These are phyloP conservation scores for Diaporthe eres DNA, from an alignment of 2,329 filamentous ascomycete species.

Conservation along the genomic window DNA sequence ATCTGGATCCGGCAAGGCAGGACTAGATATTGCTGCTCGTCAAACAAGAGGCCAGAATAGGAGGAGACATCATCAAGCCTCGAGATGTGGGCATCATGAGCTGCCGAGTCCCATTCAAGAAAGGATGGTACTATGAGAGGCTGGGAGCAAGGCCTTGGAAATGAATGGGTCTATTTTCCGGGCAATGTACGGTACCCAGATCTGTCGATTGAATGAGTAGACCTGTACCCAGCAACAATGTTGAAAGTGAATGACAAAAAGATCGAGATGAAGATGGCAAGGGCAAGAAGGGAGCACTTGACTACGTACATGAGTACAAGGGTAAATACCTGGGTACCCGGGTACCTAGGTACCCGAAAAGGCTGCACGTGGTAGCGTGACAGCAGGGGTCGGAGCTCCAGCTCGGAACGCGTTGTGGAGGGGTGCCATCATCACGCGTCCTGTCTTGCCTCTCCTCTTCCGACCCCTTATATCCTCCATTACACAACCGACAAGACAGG, in stretches of 20 bases:
- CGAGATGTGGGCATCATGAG: background rate
- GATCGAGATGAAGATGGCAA: background rate
- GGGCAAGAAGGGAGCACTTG: background rate
- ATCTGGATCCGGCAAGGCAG: slow-evolving; percentile 48
- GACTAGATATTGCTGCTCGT: slow-evolving; percentile 32
- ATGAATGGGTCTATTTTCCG: background rate
- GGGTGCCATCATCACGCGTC: background rate
- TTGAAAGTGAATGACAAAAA: background rate
- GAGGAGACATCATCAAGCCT: background rate
- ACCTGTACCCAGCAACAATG: background rate
- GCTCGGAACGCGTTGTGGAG: background rate
- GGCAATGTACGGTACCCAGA: background rate
- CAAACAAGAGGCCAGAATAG: background rate
- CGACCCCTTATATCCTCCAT: background rate
- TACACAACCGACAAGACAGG: background rate
- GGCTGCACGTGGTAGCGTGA: slow-evolving; percentile 29
- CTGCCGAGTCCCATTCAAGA: background rate
- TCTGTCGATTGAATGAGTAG: background rate
- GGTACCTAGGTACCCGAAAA: background rate
- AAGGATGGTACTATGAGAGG: background rate
- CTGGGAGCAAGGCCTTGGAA: background rate
- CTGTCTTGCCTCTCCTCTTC: background rate
- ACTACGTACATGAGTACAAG: background rate
- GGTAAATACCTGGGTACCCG: background rate
- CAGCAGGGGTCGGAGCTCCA: background rate